Evolutionary conservation across 148 eudicot species (phyloP), one percentile per base, ranked within the genome.

Genomic region (Fagopyrum homotropicum): DNA sequence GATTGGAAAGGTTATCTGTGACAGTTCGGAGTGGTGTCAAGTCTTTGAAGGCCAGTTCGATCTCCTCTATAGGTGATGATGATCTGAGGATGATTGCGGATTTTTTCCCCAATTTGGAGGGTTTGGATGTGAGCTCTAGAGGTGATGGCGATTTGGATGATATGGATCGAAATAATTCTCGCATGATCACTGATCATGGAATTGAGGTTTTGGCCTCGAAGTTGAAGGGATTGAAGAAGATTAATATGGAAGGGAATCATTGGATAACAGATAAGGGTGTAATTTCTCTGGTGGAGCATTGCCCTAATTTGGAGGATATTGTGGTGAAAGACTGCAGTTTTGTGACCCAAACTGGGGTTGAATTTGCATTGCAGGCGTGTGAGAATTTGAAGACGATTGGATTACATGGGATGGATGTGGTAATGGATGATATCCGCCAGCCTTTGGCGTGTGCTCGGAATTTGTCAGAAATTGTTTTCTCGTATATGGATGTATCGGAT

Each of bases 131-230:
- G 17, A 79, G 81, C 57, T 82, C 85, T 11, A 2, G 29, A n/a
- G 61, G 55, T 19, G 79, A 76, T 46, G 43, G 8, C n/a, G 57
- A 40, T 49, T 40, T 60, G 40, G 12, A 17, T 68, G 80, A 50
- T 5, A 7, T 6, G 17, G 73, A 51, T 17, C 1, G 60, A 14
- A 17, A 61, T 79, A 81, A 77, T 60, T 40, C 48, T 49, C 51
- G 64, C n/a, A 82, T 81, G 82, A 82, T 91, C 50, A 87, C 89
- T 54, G 93, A 91, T 84, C 22, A 17, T 63, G 97, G 93, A 26
- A 73, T 91, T 51, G 78, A 80, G 71, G 60, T 80, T 45, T 55
- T 91, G 79, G 86, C 89, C 66, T 76, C 74, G 3, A 84, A 73
- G 54, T 57, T 91, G 6, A 48, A 46, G 55, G 79, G 80, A 2